phyloP scores from a whole-genome alignment of 1,139 yeast species.

The Yamadazyma kanchanaburiensis region DNA sequence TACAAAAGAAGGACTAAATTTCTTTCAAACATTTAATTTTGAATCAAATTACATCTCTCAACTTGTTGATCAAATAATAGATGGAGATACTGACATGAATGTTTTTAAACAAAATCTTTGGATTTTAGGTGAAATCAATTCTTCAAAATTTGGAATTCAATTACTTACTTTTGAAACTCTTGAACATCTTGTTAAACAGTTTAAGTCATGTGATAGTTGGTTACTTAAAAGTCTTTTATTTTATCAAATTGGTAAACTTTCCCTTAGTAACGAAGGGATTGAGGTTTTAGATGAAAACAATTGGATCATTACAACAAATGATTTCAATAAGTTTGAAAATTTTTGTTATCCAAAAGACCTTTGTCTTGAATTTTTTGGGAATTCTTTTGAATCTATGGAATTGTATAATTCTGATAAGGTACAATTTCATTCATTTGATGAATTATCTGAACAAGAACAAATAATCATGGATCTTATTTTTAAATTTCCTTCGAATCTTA shows the following conservation, averaged over 20 bases:
- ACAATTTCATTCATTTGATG: slow-evolving; percentile 8
- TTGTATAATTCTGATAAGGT: slow-evolving; percentile 5
- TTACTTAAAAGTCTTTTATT: slow-evolving; percentile 75
- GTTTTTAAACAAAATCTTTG: slow-evolving; percentile 71
- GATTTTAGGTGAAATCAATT: slow-evolving; percentile 84
- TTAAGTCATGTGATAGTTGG: slow-evolving; percentile 50
- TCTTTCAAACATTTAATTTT: slow-evolving; percentile 24
- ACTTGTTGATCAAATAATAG: slow-evolving; percentile 21
- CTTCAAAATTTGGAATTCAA: slow-evolving; percentile 59
- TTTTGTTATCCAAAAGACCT: slow-evolving; percentile 9
- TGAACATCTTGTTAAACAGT: slow-evolving; percentile 51
- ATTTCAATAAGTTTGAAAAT: slow-evolving; percentile 31
- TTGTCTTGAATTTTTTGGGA: slow-evolving; percentile 6
- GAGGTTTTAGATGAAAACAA: slow-evolving; percentile 82
- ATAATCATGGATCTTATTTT: slow-evolving; percentile 47
- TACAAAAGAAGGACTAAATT: slow-evolving; percentile 73
- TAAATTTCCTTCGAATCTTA: slow-evolving; percentile 60
- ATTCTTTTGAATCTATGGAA: slow-evolving; percentile 2
- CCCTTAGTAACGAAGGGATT: slow-evolving; percentile 73
- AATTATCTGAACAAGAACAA: slow-evolving; percentile 10
- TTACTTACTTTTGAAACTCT: slow-evolving; percentile 42
- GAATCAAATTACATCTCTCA: slow-evolving; percentile 22
- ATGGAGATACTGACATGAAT: slow-evolving; percentile 31
- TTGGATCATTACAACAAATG: slow-evolving; percentile 65
- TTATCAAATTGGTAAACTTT: slow-evolving; percentile 70